Conservation (phyloP, 1,139 yeast genomes). For the Martiniozyma asiatica region DNA sequence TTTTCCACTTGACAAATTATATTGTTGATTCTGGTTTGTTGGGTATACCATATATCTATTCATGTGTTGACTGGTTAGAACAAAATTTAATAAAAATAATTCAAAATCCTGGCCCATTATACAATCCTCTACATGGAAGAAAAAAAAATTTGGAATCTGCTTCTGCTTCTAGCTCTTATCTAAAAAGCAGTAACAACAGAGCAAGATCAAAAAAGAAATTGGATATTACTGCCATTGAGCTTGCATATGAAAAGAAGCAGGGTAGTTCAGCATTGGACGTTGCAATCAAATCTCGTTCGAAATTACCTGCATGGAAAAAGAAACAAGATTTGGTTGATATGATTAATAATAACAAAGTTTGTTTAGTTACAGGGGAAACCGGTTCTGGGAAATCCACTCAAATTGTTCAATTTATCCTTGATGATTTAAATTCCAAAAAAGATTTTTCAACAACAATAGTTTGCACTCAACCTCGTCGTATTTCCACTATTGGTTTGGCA, state of each 20-base stretch:
- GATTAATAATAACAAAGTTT: slow-evolving; percentile 49
- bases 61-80: slow-evolving; percentile 65
- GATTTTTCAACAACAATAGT: slow-evolving; percentile 49
- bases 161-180: background rate
- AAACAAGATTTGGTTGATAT: slow-evolving; percentile 40
- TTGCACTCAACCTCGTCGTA: slow-evolving; percentile 94
- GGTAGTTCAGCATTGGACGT: slow-evolving; percentile 18
- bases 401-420: slow-evolving; percentile 79
- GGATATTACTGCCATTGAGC: slow-evolving; percentile 16
- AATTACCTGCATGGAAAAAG: slow-evolving; percentile 78
- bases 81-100: slow-evolving; percentile 46
- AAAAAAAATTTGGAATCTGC: background rate
- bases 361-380: slow-evolving; percentile 88
- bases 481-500: slow-evolving; percentile 89
- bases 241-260: slow-evolving; percentile 15
- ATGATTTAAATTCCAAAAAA: slow-evolving; percentile 36
- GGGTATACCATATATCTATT: slow-evolving; percentile 61
- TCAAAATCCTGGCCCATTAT: slow-evolving; percentile 63
- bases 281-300: slow-evolving; percentile 35
- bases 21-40: slow-evolving; percentile 30
- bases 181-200: slow-evolving; percentile 14
- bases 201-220: slow-evolving; percentile 8
- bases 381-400: slow-evolving; percentile 96
- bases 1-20: slow-evolving; percentile 34
- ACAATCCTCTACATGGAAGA: slow-evolving; percentile 21